Evolutionary conservation across 2,329 filamentous ascomycete genomes (phyloP).

Genomic region (Byssoonygena ceratinophila): DNA sequence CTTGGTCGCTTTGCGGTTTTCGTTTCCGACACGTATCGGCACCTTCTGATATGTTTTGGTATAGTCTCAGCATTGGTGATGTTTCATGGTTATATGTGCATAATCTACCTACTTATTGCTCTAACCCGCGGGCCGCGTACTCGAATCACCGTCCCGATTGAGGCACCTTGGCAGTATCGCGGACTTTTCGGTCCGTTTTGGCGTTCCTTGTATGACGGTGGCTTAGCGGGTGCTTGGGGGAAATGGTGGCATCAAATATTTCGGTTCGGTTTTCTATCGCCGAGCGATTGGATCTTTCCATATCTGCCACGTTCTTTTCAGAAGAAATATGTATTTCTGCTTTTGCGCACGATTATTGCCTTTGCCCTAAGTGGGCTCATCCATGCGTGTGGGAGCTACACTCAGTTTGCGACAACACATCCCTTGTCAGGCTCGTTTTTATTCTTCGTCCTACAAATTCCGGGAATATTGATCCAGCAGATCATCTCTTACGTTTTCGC

Average conservation of each 20-base stretch:
- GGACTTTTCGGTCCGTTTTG: conserved; percentile 46
- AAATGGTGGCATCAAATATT: conserved; percentile 88
- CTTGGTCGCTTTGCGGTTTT: conserved; percentile 34
- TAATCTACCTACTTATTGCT: conserved; percentile 48
- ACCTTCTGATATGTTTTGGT: conserved; percentile 45
- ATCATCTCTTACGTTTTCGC: conserved; percentile 32
- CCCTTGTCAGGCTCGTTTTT: conserved; percentile 44
- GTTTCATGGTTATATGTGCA: conserved; percentile 50
- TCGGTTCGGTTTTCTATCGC: conserved; percentile 46
- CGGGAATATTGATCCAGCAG: conserved; percentile 55
- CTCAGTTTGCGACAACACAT: conserved; percentile 50
- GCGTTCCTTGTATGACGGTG: conserved; percentile 43
- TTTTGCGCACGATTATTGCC: conserved; percentile 22
- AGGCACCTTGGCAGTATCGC: conserved; percentile 52
- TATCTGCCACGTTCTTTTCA: conserved; percentile 20
- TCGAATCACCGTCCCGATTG: conserved; percentile 49
- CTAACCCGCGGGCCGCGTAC: conserved; percentile 44
- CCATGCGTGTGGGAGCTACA: conserved; percentile 61
- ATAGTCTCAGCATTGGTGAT: conserved; percentile 52
- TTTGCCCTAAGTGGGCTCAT: conserved; percentile 38
- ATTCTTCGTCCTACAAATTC: conserved; percentile 63
- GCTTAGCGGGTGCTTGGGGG: conserved; percentile 73
- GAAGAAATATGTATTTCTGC: conserved; percentile 5
- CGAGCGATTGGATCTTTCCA: conserved; percentile 32
- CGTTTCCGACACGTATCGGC: conserved; percentile 47